Percentiles rank a stretch among this genome's conserved stretches.
phyloP scores from a whole-genome alignment of 2,329 filamentous ascomycete species.

The Incumbomyces delicatus region DNA sequence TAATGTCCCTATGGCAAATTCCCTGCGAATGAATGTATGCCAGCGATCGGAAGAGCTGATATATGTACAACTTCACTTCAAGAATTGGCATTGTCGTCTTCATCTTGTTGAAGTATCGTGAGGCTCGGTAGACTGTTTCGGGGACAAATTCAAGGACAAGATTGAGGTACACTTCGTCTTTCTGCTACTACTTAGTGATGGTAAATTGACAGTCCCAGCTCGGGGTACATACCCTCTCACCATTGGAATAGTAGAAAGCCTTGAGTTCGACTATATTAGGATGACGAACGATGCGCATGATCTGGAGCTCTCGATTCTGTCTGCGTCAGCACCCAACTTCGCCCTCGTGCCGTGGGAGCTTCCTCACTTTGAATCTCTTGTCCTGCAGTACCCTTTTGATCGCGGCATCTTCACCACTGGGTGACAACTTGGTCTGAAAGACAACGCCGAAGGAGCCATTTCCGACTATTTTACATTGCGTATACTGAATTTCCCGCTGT shows the following conservation, averaged over 20 bases:
- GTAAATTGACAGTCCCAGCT: not conserved
- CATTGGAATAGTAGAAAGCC: slow-evolving; percentile 99
- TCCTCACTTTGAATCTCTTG: slow-evolving; percentile 92
- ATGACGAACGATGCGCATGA: slow-evolving; percentile 98
- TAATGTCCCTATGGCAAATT: slow-evolving; percentile 98
- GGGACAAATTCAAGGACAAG: slow-evolving; percentile 96
- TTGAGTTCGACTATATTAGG: slow-evolving; percentile 98
- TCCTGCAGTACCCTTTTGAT: slow-evolving; percentile 98
- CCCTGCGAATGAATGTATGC: slow-evolving; percentile 99
- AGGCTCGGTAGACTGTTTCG: slow-evolving; percentile 95
- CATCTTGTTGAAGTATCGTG: slow-evolving; percentile 99
- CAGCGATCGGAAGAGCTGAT: slow-evolving; percentile 95
- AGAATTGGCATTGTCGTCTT: slow-evolving; percentile 99
- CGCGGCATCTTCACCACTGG: slow-evolving; percentile 94
- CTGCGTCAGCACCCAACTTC: slow-evolving; percentile 23
- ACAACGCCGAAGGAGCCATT: slow-evolving; percentile 98
- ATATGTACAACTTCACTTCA: slow-evolving; percentile 98
- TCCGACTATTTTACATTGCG: slow-evolving; percentile 98
- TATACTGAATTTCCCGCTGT: slow-evolving; percentile 93
- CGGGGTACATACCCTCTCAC: slow-evolving; percentile 66
- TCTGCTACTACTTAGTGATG: slow-evolving; percentile 40
- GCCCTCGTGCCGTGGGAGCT: slow-evolving; percentile 1
- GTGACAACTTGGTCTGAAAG: slow-evolving; percentile 96
- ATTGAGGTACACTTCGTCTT: slow-evolving; percentile 98
- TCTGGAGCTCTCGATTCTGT: slow-evolving; percentile 96